Conservation (phyloP, 352 stramenopile species). For the Pythium apleroticum region DNA sequence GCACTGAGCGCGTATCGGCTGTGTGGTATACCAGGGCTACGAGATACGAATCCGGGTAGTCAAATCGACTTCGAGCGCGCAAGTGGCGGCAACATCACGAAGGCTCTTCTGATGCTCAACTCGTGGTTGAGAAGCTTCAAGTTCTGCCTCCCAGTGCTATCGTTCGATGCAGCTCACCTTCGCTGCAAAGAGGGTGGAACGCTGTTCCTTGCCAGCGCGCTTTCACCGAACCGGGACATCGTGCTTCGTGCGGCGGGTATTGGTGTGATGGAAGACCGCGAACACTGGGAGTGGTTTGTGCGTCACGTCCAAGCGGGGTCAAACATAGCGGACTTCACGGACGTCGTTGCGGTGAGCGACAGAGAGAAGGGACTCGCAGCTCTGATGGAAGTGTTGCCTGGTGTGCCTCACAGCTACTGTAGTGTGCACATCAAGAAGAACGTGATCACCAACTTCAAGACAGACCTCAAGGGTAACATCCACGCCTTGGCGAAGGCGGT, state of each 20-base stretch:
- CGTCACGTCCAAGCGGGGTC: background rate
- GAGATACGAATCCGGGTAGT: constrained; percentile 10
- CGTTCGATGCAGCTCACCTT: constrained; percentile 10
- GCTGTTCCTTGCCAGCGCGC: constrained; percentile 2
- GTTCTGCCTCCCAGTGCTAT: constrained; percentile 13
- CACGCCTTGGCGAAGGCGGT: constrained; percentile 3
- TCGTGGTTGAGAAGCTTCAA: constrained; percentile 12
- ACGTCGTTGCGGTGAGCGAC: constrained; percentile 14
- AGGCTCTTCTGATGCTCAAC: constrained; percentile 5
- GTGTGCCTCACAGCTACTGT: constrained; percentile 16
- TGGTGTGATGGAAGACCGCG: constrained; percentile 14
- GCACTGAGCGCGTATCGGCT: background rate
- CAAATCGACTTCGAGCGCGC: constrained; percentile 8
- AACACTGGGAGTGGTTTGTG: constrained; percentile 25
- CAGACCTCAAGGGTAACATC: constrained; percentile 12
- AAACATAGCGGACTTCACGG: background rate
- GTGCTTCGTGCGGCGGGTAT: constrained; percentile 10
- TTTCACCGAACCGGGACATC: constrained; percentile 18
- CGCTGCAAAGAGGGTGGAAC: constrained; percentile 6
- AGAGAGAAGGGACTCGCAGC: constrained; percentile 19
- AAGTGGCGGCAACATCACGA: background rate
- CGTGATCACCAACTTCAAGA: constrained; percentile 16
- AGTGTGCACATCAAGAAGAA: constrained; percentile 24
- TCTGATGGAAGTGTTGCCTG: background rate
- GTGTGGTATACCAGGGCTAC: constrained; percentile 2